Base-by-base conservation (phyloP, 108 stramenopile species). In the Aurantiochytrium sp. region DNA sequence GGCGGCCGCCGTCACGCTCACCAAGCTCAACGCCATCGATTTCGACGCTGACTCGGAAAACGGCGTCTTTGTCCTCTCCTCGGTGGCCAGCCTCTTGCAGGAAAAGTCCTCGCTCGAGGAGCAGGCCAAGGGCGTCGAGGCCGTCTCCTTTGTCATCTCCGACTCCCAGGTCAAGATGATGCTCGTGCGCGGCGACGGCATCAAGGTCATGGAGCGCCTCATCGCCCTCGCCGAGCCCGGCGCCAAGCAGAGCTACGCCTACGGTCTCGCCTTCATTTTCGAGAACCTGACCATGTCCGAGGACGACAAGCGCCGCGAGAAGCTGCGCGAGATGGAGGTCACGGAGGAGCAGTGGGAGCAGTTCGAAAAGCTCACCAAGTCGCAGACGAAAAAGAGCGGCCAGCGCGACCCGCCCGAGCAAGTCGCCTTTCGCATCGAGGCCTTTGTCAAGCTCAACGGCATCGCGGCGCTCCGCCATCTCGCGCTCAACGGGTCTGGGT, bases 401-500 rank as follows among this genome's bases (percentile, higher is more conserved):
- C 69, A 81, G 69, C 41, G 42, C 24, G 69, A 81, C 36, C 69
- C 69, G 24, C 69, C 41, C 42, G 69, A 81, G 69, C 37, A 81
- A 8, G 69, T 81, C 41, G 42, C 22, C 41, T 19, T 81, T n/a
- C 69, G 69, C 69, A 81, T 81, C 42, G 42, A 81, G 69, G 22
- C 42, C n/a, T 45, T 81, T 81, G 69, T 81, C 41, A 45, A 81
- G 69, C 37, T 45, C 24, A 45, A 81, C 17, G 69, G 69, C 24
- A 81, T 81, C 22, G 42, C 69, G 24, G 69, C 69, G 10, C 52
- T 85, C 24, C 85, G 50, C 48, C 31, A 34, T 10, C 85, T 85
- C 12, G 32, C 52, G 5, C 89, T 98, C 85, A 93, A 93, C 1
- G 90, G 94, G 22, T 94, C 94, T 59, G 94, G 96, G 87, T 45